Evolutionary conservation across 768 basidiomycete genomes (phyloP), one percentile per base, ranked within the genome.

Genomic region (Lentinula sp.): DNA sequence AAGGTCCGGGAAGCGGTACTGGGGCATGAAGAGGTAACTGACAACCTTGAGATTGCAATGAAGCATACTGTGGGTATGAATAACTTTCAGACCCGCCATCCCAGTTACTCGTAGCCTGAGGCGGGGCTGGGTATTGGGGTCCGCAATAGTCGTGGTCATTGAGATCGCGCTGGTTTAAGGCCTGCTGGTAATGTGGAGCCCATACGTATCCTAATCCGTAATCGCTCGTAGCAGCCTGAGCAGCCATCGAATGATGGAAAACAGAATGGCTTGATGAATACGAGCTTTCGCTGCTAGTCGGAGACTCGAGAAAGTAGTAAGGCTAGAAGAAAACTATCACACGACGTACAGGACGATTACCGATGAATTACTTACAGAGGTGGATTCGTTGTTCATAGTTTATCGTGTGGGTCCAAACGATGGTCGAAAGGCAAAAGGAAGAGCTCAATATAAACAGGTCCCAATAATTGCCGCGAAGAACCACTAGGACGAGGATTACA

Each of bases 11-110:
- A 18, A 72, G 61, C 3, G 71, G 71, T 12, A 70, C 60, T 33
- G 73, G 72, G 2, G 72, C 70, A 54, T 73, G 70, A 10, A 74
- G 67, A 46, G 70, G 50, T 2, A 68, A 12, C 46, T 68, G 46
- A 46, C 45, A 46, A 46, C 20, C 45, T 18, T 46, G 45, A 23
- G 18, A 23, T 9, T 48, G 46, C 18, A 12, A 6, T 23, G 20
- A 48, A 10, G 60, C 12, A 57, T 32, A 33, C 16, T 50, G 35
- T 66, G 69, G 33, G 63, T 12, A 57, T 69, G 66, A 12, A 37
- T 58, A 4, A 54, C 39, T 2, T 63, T 51, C 13, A 48, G 41
- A 28, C 46, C 59, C 33, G 83, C 81, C 73, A 72, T 45, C 66
- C 62, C 55, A 56, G 39, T 42, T 16, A 33, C 9, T 20, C 20